Evolutionary conservation across 2,329 filamentous ascomycete genomes (phyloP), one percentile per base, ranked within the genome.

Genomic region (Thielaviopsis punctulata): DNA sequence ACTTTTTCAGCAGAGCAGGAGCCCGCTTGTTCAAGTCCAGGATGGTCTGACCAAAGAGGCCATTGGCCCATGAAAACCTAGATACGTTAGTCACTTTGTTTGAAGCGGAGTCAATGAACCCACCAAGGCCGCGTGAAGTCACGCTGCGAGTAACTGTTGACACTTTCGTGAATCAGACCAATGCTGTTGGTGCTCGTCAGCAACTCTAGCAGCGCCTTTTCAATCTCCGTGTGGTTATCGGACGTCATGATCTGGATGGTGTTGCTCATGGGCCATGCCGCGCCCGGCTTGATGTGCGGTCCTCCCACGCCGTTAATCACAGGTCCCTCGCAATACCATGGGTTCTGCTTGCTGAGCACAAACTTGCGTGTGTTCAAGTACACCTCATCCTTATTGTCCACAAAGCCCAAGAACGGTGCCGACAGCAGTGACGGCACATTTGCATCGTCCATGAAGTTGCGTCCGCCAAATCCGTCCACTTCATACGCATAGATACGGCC

Each of bases 21-120:
- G 86, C 86, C 63, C 86, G 71, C 57, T 77, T 73, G 45, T 80
- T 79, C 49, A 95, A 64, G 66, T 90, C 84, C 25, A 92, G 65
- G 52, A 92, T 76, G 55, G 85, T 86, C 68, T 90, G 83, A 12
- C 85, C 84, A 65, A 89, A 92, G n/a, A 93, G 77, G 0, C 83
- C 86, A 62, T 92, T 92, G 13, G 86, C 85, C 86, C 86, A 92
- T 0, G 86, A 82, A 62, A 92, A 93, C 83, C 84, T 88, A 43
- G 36, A 7, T 41, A 41, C 8, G 9, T 7, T 5, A 15, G 5
- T 39, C 5, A 15, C 4, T 2, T n/a, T 18, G n/a, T 15, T 3
- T 18, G 8, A 12, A 19, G n/a, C n/a, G n/a, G n/a, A n/a, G n/a
- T n/a, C n/a, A 45, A 52, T 6, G 15, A n/a, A 56, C 60, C 52